Percentiles rank a stretch among this genome's conserved stretches.
phyloP scores from a whole-genome alignment of 441 rosid species.

The Metrosideros polymorpha region DNA sequence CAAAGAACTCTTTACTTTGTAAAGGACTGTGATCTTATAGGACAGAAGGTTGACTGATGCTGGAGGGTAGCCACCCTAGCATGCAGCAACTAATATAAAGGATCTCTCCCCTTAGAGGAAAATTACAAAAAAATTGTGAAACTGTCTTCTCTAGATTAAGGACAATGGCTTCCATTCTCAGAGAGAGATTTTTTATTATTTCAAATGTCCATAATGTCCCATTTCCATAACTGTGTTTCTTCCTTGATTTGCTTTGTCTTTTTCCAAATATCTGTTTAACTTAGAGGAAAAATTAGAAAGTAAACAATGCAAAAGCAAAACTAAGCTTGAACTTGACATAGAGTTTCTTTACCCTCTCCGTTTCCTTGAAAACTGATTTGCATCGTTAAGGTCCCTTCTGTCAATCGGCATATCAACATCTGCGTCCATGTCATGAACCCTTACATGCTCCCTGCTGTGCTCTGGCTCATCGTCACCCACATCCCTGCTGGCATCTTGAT shows the following conservation, averaged over 20 bases:
- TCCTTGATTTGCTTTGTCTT: background rate
- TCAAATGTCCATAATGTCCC: background rate
- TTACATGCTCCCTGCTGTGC: constrained; percentile 15
- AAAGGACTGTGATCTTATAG: background rate
- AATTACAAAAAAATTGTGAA: background rate
- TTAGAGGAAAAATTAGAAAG: background rate
- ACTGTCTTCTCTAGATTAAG: background rate
- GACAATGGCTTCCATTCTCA: background rate
- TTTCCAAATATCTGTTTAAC: background rate
- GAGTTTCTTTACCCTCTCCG: constrained; percentile 34
- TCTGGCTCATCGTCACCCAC: constrained; percentile 25
- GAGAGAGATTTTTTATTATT: background rate
- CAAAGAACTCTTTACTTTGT: background rate
- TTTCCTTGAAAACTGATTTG: constrained; percentile 25
- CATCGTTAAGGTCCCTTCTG: constrained; percentile 22
- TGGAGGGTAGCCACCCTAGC: background rate
- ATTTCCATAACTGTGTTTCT: background rate
- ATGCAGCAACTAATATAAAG: background rate
- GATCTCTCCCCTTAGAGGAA: background rate
- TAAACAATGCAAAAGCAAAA: background rate
- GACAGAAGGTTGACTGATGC: background rate
- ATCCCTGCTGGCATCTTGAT: constrained; percentile 26
- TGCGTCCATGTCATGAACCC: constrained; percentile 17
- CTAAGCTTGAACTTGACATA: background rate
- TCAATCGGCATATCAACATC: constrained; percentile 31